phyloP scores from a whole-genome alignment of 129 eudicot species.

The Artemisia tridentata region DNA sequence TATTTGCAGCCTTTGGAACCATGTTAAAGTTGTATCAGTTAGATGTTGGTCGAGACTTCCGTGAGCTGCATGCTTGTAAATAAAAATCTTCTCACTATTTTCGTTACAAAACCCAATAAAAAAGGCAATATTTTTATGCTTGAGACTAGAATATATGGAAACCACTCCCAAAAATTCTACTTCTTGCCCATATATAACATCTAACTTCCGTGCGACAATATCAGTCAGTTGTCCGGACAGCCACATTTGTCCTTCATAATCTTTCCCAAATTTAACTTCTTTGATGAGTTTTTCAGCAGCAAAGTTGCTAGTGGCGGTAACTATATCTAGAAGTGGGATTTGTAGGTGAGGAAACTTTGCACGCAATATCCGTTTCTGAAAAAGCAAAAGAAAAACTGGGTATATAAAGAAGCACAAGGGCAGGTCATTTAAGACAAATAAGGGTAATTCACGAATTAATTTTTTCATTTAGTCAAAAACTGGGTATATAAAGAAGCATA shows the following conservation, averaged over 20 bases:
- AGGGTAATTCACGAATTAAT: too few relatives aligned
- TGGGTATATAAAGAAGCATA: too few relatives aligned
- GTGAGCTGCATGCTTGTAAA: background rate
- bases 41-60: background rate
- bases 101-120: background rate
- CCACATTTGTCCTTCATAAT: background rate
- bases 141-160: background rate
- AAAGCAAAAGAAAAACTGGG: too few relatives aligned
- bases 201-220: background rate
- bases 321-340: background rate
- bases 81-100: background rate
- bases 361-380: too few relatives aligned
- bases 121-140: background rate
- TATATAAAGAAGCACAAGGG: too few relatives aligned
- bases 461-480: too few relatives aligned
- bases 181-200: background rate
- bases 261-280: background rate
- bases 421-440: too few relatives aligned
- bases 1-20: slow-evolving; percentile 3
- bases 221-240: background rate
- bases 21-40: background rate
- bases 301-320: background rate
- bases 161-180: background rate
- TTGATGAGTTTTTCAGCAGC: background rate
- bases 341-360: too few relatives aligned